Evolutionary conservation across 345 rosid species (phyloP), one percentile per base, ranked within the genome.

Genomic region (Citrus glauca): DNA sequence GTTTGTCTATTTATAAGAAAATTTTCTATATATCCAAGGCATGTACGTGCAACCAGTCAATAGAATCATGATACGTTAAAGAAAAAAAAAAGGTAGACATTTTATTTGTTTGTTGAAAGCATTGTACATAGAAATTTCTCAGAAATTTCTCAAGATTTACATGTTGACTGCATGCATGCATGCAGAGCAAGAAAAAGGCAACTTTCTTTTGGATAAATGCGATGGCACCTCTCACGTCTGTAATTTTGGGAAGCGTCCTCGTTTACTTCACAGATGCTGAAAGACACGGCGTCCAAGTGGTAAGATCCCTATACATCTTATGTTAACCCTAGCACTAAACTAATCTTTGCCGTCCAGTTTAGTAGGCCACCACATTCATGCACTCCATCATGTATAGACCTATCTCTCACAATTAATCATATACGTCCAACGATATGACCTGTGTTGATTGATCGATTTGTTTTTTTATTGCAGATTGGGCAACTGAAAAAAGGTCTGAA

Each of bases 271-370:
- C 94, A 25, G 93, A 91, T 66, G 99, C 98, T 33, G 99, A 96
- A 84, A 94, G 81, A 82, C 98, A 94, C 80, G 99, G 98, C 35
- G 93, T 96, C 64, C 92, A 88, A 89, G 99, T 96, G 97, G 99
- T 92, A 66, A 83, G 85, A 59, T 11, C 20, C 42, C 70, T 69
- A 14, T 25, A 3, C 5, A n/a, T 27, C 20, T 30, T 50, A 45
- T 16, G 56, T 27, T 16, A 13, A 10, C 17, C 50, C 48, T 42
- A 11, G 48, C 48, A 42, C 19, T 50, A 13, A 16, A 14, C 20
- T 50, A 50, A 16, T 50, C 56, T 50, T 13, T 13, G 56, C 56
- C 56, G 56, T 50, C 56, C 56, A 16, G 16, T 16, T 50, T 50
- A 50, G 14, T 42, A 42, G 50, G 50, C 17, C 17, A 45, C 50